Evolutionary conservation across 2,329 filamentous ascomycete species (phyloP).

Genomic region (Alternaria sp.): DNA sequence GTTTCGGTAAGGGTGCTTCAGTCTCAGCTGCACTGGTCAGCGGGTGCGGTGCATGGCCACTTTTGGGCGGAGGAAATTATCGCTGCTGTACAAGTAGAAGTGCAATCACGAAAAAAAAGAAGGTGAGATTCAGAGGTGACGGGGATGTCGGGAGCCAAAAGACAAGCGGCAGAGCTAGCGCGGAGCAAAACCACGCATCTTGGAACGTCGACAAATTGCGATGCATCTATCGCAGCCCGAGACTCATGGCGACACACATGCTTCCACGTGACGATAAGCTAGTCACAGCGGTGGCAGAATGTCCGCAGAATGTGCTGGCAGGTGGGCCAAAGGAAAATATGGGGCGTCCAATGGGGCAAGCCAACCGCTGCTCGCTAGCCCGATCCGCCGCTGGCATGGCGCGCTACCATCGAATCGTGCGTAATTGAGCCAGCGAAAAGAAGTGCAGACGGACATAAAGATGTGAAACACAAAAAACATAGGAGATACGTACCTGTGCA

Average conservation of each 20-base stretch:
- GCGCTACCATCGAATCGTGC: conserved; percentile 17
- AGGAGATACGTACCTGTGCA: conserved; percentile 26
- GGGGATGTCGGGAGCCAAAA: conserved; percentile 20
- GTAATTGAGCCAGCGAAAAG: conserved; percentile 2
- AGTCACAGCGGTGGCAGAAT: conserved; percentile 21
- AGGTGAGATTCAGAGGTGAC: conserved; percentile 14
- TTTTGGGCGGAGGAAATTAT: neutral
- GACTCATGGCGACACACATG: conserved; percentile 19
- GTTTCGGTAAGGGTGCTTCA: neutral
- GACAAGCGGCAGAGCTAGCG: conserved; percentile 20
- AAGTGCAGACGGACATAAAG: conserved; percentile 7
- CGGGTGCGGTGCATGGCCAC: neutral
- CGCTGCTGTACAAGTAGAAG: conserved; percentile 7
- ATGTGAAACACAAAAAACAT: conserved; percentile 4
- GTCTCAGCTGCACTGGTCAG: conserved; percentile 18
- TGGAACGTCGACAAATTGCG: conserved; percentile 31
- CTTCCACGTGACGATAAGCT: conserved; percentile 37
- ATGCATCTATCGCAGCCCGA: conserved; percentile 38
- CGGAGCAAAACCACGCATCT: conserved; percentile 27
- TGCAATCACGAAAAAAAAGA: conserved; percentile 3
- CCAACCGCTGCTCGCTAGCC: conserved; percentile 19
- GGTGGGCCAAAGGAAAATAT: conserved; percentile 17
- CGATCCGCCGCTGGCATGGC: conserved; percentile 17
- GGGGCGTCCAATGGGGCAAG: conserved; percentile 18
- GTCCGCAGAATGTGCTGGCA: conserved; percentile 20